Evolutionary conservation across 2,329 filamentous ascomycete species (phyloP).

Genomic region (Gaeumannomyces sp.): DNA sequence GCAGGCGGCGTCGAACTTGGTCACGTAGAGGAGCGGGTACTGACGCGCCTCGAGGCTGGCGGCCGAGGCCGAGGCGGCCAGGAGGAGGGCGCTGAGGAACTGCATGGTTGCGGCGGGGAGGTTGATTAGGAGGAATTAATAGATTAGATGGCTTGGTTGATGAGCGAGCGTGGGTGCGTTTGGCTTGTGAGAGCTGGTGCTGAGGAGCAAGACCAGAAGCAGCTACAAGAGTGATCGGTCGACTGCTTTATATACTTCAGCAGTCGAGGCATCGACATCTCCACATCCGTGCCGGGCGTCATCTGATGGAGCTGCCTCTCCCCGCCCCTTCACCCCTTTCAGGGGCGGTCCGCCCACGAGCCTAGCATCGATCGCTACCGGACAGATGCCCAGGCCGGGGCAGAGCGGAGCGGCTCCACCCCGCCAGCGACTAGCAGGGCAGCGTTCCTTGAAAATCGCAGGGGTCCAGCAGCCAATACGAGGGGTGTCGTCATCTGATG

Average conservation of each 20-base stretch:
- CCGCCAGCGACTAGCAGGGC: background rate
- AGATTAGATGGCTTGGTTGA: background rate
- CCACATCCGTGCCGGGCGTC: background rate
- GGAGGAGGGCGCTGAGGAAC: background rate
- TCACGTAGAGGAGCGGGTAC: background rate
- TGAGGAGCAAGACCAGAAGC: background rate
- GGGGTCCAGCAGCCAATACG: background rate
- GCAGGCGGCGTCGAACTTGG: background rate
- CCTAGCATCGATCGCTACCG: background rate
- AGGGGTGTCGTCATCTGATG: background rate
- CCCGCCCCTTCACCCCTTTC: background rate
- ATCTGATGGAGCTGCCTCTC: background rate
- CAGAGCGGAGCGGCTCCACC: background rate
- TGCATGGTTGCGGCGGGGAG: background rate
- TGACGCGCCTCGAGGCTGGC: background rate
- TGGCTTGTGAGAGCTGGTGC: background rate
- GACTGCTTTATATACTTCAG: background rate
- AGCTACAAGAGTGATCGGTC: background rate
- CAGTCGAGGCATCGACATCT: background rate
- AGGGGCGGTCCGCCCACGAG: too few species aligned
- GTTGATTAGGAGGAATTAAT: background rate
- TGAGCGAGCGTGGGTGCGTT: conserved; percentile 1
- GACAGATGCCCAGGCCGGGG: background rate
- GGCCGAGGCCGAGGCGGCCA: conserved; percentile 3
- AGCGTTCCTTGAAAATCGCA: background rate